A percentile compares a stretch with the other conserved stretches of the same genome.
Conservation (phyloP, 768 basidiomycete genomes). For the Lactarius hengduanensis region DNA sequence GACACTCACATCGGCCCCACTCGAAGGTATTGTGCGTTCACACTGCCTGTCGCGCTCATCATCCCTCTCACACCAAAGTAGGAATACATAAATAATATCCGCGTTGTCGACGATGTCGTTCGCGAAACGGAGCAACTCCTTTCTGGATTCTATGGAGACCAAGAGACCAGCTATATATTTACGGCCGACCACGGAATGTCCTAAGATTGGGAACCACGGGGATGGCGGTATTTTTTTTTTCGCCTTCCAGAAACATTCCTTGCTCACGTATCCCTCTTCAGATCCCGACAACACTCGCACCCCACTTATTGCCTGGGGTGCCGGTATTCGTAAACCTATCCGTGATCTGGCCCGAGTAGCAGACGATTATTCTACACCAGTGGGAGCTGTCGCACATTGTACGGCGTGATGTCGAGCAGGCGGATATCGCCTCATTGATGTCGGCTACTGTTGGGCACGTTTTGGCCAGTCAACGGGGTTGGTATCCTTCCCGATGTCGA, state of each 20-base stretch:
- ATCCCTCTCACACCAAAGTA: constrained; percentile 32
- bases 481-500: constrained; percentile 79
- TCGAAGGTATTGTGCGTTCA: constrained; percentile 51
- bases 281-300: constrained; percentile 89
- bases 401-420: constrained; percentile 79
- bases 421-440: constrained; percentile 79
- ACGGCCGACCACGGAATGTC: constrained; percentile 94
- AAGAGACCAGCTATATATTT: constrained; percentile 73
- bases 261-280: constrained; percentile 33
- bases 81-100: constrained; percentile 88
- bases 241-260: constrained; percentile 5
- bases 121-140: constrained; percentile 61
- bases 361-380: constrained; percentile 62
- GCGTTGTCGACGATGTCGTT: constrained; percentile 74
- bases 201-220: constrained; percentile 81
- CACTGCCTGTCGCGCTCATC: not conserved
- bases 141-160: constrained; percentile 60
- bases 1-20: constrained; percentile 82
- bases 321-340: constrained; percentile 69
- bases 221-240: constrained; percentile 62
- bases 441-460: constrained; percentile 64
- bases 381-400: constrained; percentile 61
- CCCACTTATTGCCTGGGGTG: constrained; percentile 80
- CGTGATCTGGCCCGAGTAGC: constrained; percentile 57
- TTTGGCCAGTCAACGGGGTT: constrained; percentile 81